phyloP scores from a whole-genome alignment of 1,139 yeast species.

The Suhomyces yuchorum region DNA sequence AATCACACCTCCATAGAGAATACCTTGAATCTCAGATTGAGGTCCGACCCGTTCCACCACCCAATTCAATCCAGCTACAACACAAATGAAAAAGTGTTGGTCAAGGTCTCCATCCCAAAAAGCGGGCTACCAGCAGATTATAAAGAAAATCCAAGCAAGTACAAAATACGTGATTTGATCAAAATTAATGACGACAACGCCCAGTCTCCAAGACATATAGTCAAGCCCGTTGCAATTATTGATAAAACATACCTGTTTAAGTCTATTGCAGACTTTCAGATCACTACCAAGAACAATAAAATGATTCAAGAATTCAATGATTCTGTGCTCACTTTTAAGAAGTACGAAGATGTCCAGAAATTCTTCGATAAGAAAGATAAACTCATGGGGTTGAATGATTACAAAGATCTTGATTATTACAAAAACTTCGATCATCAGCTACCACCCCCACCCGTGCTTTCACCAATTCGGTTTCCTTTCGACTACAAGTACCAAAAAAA shows the following conservation, averaged over 20 bases:
- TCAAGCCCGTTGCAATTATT: constrained; percentile 67
- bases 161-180: constrained; percentile 57
- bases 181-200: constrained; percentile 21
- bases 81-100: constrained; percentile 61
- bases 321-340: constrained; percentile 26
- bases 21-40: constrained; percentile 61
- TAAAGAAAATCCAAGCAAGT: constrained; percentile 38
- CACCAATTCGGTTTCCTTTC: constrained; percentile 74
- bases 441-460: constrained; percentile 86
- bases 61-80: constrained; percentile 63
- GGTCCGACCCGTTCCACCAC: constrained; percentile 79
- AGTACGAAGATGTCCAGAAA: constrained; percentile 41
- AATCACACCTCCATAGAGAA: constrained; percentile 24
- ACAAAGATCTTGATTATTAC: constrained; percentile 27
- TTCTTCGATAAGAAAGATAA: constrained; percentile 43
- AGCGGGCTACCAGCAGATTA: constrained; percentile 45
- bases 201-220: constrained; percentile 33
- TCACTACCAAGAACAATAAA: constrained; percentile 58
- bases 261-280: constrained; percentile 87
- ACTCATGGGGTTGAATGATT: constrained; percentile 38
- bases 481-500: constrained; percentile 52
- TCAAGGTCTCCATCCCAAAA: constrained; percentile 73
- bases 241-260: constrained; percentile 77
- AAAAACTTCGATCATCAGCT: constrained; percentile 59
- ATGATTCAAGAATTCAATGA: constrained; percentile 41